Evolutionary conservation across 306 rosid genomes (phyloP).

Genomic region (Castanea crenata): DNA sequence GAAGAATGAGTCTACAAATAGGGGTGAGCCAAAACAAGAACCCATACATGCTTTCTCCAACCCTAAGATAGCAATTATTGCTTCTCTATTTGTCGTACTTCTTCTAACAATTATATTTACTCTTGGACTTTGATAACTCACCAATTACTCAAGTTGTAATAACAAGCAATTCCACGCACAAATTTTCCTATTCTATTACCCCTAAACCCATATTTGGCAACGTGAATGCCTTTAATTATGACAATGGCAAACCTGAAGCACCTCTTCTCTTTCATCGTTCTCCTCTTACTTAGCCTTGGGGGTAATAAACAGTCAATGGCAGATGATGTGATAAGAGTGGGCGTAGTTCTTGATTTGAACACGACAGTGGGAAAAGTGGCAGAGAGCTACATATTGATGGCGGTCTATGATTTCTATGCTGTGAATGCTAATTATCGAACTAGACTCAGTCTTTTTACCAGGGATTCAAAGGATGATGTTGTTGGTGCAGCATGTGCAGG

Average conservation of each 20-base stretch:
- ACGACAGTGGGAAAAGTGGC: constrained; percentile 12
- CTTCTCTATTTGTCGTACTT: no score
- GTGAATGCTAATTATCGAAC: constrained; percentile 13
- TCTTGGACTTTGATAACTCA: no score
- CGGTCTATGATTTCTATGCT: constrained; percentile 26
- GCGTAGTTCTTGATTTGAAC: constrained; percentile 26
- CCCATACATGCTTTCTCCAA: no score
- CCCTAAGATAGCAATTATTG: no score
- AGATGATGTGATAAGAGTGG: constrained; percentile 17
- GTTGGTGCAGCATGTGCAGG: constrained; percentile 37
- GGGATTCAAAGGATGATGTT: constrained; percentile 17
- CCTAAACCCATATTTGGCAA: no score
- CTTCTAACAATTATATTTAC: no score
- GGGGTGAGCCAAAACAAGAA: no score
- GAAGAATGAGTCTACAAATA: no score
- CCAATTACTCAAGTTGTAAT: no score
- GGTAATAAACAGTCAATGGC: background rate
- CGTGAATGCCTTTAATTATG: no score
- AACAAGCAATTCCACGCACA: no score
- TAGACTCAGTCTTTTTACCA: background rate
- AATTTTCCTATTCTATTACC: no score
- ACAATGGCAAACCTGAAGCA: background rate
- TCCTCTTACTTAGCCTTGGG: background rate
- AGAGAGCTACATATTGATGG: constrained; percentile 21
- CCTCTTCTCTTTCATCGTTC: background rate